Evolutionary conservation across 75 land plant species (phyloP).

Genomic region (Cupressus sempervirens): DNA sequence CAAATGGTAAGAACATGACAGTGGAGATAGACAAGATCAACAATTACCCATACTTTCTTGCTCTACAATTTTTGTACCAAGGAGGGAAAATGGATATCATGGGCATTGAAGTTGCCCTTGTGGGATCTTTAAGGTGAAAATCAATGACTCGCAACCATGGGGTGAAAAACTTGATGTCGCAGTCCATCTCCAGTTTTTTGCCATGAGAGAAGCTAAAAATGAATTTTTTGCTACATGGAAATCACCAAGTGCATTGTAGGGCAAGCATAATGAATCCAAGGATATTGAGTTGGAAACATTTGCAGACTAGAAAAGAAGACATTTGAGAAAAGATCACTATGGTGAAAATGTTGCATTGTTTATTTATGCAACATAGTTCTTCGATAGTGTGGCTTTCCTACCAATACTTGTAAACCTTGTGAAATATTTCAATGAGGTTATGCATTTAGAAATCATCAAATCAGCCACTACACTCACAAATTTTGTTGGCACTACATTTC

Average conservation of each 20-base stretch:
- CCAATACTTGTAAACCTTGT: conserved; percentile 40
- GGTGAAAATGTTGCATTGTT: conserved; percentile 44
- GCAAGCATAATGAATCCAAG: no score
- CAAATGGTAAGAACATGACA: conserved; percentile 45
- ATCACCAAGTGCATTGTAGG: no score
- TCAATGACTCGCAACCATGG: no score
- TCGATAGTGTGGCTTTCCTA: conserved; percentile 49
- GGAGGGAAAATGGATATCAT: conserved; percentile 49
- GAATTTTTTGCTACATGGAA: no score
- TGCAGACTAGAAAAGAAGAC: conserved; percentile 55
- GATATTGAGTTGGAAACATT: conserved; percentile 33
- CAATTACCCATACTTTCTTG: conserved; percentile 39
- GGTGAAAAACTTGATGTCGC: no score
- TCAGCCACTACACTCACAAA: conserved; percentile 63
- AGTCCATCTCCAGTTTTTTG: no score
- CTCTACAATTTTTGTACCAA: conserved; percentile 48
- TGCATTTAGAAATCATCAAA: conserved; percentile 32
- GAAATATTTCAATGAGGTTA: conserved; percentile 38
- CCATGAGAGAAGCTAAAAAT: no score
- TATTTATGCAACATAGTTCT: conserved; percentile 26
- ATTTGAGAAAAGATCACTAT: conserved; percentile 49
- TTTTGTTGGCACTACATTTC: conserved; percentile 45
- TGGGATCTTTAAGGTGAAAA: no score
- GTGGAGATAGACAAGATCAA: conserved; percentile 53
- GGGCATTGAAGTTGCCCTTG: conserved; percentile 47